Conservation (phyloP, 495 filamentous ascomycete genomes). For the Hypoxylon fuscum region DNA sequence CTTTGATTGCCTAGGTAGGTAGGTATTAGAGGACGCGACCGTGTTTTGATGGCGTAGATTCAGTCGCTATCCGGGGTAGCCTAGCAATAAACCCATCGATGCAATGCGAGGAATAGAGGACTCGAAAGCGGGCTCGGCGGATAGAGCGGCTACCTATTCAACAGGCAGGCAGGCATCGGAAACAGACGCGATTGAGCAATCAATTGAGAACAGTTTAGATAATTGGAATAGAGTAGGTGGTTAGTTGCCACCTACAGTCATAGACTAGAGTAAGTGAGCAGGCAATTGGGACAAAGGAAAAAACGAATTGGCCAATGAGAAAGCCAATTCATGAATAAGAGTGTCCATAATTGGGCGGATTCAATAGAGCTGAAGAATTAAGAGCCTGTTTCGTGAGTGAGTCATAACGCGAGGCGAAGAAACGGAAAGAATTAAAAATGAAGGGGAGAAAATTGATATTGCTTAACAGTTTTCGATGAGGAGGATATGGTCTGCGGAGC, state of each 20-base stretch:
- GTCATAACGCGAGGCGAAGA: slow-evolving; percentile 37
- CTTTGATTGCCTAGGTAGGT: slow-evolving; percentile 29
- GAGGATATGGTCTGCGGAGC: slow-evolving; percentile 1
- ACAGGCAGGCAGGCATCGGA: slow-evolving; percentile 4
- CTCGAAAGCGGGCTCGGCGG: slow-evolving; percentile 24
- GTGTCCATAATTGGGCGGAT: slow-evolving; percentile 37
- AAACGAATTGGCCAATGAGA: slow-evolving; percentile 42
- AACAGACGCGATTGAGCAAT: slow-evolving; percentile 33
- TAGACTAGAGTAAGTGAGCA: slow-evolving; percentile 16
- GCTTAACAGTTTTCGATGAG: slow-evolving; percentile 13
- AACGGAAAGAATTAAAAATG: slow-evolving; percentile 16
- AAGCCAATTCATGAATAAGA: slow-evolving; percentile 23
- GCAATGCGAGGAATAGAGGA: slow-evolving; percentile 13
- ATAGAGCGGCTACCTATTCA: slow-evolving; percentile 37
- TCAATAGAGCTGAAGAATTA: slow-evolving; percentile 35
- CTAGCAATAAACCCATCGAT: slow-evolving; percentile 15
- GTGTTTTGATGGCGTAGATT: slow-evolving; percentile 28
- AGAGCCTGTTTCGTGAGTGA: slow-evolving; percentile 23
- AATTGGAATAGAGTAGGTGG: slow-evolving; percentile 1
- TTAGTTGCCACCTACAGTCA: slow-evolving; percentile 29
- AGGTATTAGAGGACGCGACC: slow-evolving; percentile 36
- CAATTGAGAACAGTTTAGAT: slow-evolving; percentile 22
- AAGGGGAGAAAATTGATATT: slow-evolving; percentile 7
- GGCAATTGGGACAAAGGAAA: slow-evolving; percentile 17
- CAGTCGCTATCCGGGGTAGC: slow-evolving; percentile 26